phyloP scores from a whole-genome alignment of 257 asterid genomes.

The Plantago major region DNA sequence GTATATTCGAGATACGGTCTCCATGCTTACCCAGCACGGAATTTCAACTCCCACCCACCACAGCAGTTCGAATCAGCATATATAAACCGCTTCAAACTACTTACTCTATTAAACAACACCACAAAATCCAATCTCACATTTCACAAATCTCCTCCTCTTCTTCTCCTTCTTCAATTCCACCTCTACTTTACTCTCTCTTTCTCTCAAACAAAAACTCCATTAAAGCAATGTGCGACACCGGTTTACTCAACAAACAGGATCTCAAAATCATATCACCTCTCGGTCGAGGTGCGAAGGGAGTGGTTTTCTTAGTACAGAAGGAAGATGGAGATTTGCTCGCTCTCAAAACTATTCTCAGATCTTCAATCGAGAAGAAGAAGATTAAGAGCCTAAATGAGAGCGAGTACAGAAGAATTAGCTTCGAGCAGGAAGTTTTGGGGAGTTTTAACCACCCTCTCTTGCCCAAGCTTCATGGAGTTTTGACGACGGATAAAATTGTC shows the following conservation, averaged over 20 bases:
- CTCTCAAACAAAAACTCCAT: background rate
- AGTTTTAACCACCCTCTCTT: slow-evolving; percentile 65
- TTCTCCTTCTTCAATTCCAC: too few relatives aligned
- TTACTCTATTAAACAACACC: background rate
- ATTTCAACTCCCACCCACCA: slow-evolving; percentile 6
- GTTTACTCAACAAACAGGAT: slow-evolving; percentile 34
- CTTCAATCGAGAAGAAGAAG: slow-evolving; percentile 53
- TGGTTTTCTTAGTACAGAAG: slow-evolving; percentile 65
- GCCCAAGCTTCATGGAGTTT: slow-evolving; percentile 76
- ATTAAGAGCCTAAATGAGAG: background rate
- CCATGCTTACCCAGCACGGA: slow-evolving; percentile 27
- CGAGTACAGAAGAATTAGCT: slow-evolving; percentile 43
- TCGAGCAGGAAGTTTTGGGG: slow-evolving; percentile 59
- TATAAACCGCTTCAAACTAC: slow-evolving; percentile 7
- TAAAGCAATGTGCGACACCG: slow-evolving; percentile 2
- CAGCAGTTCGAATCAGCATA: background rate
- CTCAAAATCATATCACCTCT: slow-evolving; percentile 65
- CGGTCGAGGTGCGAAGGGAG: slow-evolving; percentile 96
- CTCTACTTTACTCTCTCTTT: background rate
- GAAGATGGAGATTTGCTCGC: slow-evolving; percentile 58
- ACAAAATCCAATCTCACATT: slow-evolving; percentile 29
- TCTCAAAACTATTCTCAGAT: slow-evolving; percentile 61
- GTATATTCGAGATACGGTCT: too few relatives aligned
- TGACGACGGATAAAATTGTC: slow-evolving; percentile 60
- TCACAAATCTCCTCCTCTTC: background rate